Conservation (phyloP, 1,139 yeast genomes). For the Barnettozyma hawaiiensis region DNA sequence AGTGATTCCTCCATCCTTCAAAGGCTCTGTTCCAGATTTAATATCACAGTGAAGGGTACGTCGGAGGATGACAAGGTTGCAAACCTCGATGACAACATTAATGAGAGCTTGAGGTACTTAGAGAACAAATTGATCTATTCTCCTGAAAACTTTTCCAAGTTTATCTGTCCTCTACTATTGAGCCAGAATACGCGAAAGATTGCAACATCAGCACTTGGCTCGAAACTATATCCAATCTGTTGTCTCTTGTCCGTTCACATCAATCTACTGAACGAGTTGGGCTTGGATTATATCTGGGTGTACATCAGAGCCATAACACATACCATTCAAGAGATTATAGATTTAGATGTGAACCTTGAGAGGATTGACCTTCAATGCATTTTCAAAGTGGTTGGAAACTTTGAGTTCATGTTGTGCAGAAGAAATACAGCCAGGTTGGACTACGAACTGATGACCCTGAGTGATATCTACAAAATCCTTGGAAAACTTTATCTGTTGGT, state of each 20-base stretch:
- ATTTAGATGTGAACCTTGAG: slow-evolving; percentile 12
- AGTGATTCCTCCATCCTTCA: slow-evolving; percentile 13
- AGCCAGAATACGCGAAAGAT: slow-evolving; percentile 7
- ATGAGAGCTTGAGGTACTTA: slow-evolving; percentile 13
- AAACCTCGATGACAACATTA: slow-evolving; percentile 13
- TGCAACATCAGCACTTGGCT: slow-evolving; percentile 13
- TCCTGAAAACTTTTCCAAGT: slow-evolving; percentile 9
- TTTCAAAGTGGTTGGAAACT: slow-evolving; percentile 12
- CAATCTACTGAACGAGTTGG: slow-evolving; percentile 8
- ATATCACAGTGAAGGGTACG: slow-evolving; percentile 7
- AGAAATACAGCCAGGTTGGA: slow-evolving; percentile 14
- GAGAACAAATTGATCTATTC: slow-evolving; percentile 13
- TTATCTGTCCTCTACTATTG: slow-evolving; percentile 9
- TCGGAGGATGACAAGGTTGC: slow-evolving; percentile 11
- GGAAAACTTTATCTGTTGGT: slow-evolving; percentile 5
- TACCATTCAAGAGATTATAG: slow-evolving; percentile 7
- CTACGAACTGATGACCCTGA: slow-evolving; percentile 13
- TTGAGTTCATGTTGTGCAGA: slow-evolving; percentile 14
- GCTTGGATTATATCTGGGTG: slow-evolving; percentile 17
- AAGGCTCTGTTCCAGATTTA: slow-evolving; percentile 10
- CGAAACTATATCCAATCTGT: slow-evolving; percentile 18
- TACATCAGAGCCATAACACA: slow-evolving; percentile 9
- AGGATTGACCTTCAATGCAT: slow-evolving; percentile 18
- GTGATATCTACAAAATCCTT: slow-evolving; percentile 14
- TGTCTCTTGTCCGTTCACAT: slow-evolving; percentile 19